These are phyloP conservation scores for Amylocarpus encephaloides DNA, from an alignment of 2,329 filamentous ascomycete genomes.

Conservation along the genomic window DNA sequence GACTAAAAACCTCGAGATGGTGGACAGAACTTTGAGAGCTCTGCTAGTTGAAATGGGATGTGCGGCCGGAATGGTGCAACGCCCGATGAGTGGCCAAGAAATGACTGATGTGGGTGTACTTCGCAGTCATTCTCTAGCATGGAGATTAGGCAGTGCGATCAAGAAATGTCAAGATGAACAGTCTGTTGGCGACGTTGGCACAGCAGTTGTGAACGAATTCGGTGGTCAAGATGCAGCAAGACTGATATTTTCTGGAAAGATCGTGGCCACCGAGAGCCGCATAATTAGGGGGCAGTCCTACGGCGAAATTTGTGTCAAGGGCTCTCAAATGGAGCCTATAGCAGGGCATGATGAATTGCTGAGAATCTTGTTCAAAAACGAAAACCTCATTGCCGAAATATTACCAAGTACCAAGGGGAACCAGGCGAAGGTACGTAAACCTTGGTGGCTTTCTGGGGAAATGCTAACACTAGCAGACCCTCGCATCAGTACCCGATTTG, in stretches of 20 bases:
- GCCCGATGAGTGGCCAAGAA: conserved; percentile 35
- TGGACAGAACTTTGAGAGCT: conserved; percentile 37
- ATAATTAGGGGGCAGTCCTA: conserved; percentile 52
- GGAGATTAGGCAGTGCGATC: conserved; percentile 45
- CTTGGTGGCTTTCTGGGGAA: not conserved
- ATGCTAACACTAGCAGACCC: conserved; percentile 22
- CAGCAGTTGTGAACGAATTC: conserved; percentile 52
- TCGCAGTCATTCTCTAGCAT: conserved; percentile 38
- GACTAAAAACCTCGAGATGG: conserved; percentile 34
- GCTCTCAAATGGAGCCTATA: not conserved
- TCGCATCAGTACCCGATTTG: conserved; percentile 44
- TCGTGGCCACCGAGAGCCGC: conserved; percentile 51
- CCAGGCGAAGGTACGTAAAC: not conserved
- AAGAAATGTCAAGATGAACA: not conserved
- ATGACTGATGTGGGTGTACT: conserved; percentile 34
- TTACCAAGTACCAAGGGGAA: conserved; percentile 3
- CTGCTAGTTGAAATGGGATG: conserved; percentile 37
- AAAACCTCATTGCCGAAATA: conserved; percentile 56
- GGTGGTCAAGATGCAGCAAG: conserved; percentile 47
- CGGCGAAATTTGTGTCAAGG: conserved; percentile 47
- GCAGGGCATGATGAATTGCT: conserved; percentile 30
- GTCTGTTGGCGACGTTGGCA: conserved; percentile 38
- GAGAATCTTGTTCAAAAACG: conserved; percentile 68
- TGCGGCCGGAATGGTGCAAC: conserved; percentile 36
- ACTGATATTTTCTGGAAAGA: conserved; percentile 59